Evolutionary conservation across 139 green algal genomes (phyloP), one percentile per base, ranked within the genome.

Genomic region (Edaphochlamys debaryana): DNA sequence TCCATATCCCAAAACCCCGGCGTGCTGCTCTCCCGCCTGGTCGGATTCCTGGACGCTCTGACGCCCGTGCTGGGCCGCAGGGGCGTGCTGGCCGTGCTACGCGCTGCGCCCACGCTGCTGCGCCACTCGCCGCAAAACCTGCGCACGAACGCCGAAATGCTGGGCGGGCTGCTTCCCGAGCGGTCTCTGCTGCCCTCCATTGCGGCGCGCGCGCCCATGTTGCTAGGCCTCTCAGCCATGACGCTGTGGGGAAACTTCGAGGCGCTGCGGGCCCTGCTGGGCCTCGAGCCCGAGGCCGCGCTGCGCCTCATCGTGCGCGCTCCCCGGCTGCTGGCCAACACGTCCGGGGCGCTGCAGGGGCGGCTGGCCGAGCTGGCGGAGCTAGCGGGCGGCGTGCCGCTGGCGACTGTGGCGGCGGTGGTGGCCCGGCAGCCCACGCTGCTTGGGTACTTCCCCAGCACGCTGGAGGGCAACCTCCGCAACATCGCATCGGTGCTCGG

Each of bases 211-310:
- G 76, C 76, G 20, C 76, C 76, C 27, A 82, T 82, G 76, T 63
- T 82, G 34, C 76, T 82, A 5, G 30, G 38, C 76, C 32, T 41
- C 42, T 66, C 63, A 42, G 63, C 76, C n/a, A 66, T 82, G 23
- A 82, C 76, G 23, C 40, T 82, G 6, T 82, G 76, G 76, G 76
- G 63, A n/a, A 82, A 82, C 45, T 82, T 82, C 4, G 76, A 82
- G 34, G 63, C 38, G 29, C 62, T 82, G 25, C 76, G 60, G 1
- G 7, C 20, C 5, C 76, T 82, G n/a, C 64, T 82, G 22, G 27
- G 76, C n/a, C 62, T 82, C 27, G 45, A 73, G 27, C 62, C 48
- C n/a, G 63, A 66, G 7, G 41, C 62, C 19, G 45, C 63, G 23
- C 40, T 72, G 4, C 42, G 36, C 0, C 42, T 82, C 5, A 40